Conservation (phyloP, 768 basidiomycete species). For the Holtermannia corniformis region DNA sequence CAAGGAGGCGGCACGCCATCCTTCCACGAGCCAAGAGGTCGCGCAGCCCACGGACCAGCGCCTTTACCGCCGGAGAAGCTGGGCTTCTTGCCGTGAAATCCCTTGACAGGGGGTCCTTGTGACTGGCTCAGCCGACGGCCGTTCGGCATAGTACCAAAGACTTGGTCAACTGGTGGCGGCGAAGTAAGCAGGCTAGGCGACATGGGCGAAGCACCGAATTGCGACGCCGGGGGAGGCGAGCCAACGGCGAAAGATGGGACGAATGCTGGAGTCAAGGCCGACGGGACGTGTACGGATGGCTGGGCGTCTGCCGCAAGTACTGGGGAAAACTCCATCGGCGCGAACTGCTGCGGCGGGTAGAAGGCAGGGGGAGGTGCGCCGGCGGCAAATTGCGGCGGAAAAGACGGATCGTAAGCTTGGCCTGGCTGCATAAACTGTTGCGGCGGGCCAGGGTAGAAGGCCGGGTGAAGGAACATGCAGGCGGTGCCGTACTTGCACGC, state of each 20-base stretch:
- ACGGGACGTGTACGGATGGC: slow-evolving; percentile 8
- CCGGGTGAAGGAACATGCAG: slow-evolving; percentile 41
- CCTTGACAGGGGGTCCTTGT: background rate
- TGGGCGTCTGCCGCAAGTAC: slow-evolving; percentile 4
- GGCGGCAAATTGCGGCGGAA: background rate
- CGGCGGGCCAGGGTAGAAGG: slow-evolving; percentile 13
- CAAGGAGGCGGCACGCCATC: slow-evolving; percentile 37
- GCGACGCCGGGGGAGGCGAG: slow-evolving; percentile 15
- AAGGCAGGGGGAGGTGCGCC: background rate
- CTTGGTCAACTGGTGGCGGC: slow-evolving; percentile 25
- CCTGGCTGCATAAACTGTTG: background rate
- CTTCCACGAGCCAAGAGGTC: slow-evolving; percentile 31
- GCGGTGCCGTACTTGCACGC: slow-evolving; percentile 40
- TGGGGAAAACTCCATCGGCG: slow-evolving; percentile 3
- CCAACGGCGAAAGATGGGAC: slow-evolving; percentile 13
- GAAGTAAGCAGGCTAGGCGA: slow-evolving; percentile 28
- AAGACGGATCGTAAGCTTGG: slow-evolving; percentile 1
- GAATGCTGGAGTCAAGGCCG: slow-evolving; percentile 12
- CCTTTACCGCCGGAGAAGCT: slow-evolving; percentile 32
- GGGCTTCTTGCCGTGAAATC: slow-evolving; percentile 35
- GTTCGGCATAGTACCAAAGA: too few relatives aligned
- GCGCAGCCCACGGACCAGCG: slow-evolving; percentile 14
- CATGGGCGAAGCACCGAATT: slow-evolving; percentile 24
- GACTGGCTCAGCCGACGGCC: background rate
- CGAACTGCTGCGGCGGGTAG: slow-evolving; percentile 1